Evolutionary conservation across 805 yeast species (phyloP), one percentile per base, ranked within the genome.

Genomic region (Candida sakaeoensis): DNA sequence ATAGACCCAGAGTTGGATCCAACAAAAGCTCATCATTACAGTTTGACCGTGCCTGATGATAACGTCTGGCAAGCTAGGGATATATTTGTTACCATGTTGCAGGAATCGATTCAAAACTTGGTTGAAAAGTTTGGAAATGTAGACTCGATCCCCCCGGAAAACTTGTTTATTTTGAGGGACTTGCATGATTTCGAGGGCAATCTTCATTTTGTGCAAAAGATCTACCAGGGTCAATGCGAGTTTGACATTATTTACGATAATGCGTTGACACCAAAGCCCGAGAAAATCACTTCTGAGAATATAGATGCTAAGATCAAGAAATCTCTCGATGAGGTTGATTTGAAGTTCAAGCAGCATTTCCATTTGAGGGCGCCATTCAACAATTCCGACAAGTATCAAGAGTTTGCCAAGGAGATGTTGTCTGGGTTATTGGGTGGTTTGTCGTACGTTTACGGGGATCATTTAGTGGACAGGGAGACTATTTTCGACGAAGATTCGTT

Each of bases 381-480:
- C 35, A 56, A 53, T 6, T 56, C 57, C 34, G 51, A 62, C 41
- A 51, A 51, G 31, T 70, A 80, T 50, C 52, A 58, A 21, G 48
- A 50, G 7, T 90, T 93, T 63, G 95, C 89, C 1, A 72, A 85
- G 50, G 90, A 86, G 50, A 68, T 88, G 29, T 54, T 91, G 8
- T 84, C 97, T 0, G 91, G 90, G 41, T 68, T 93, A 32, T 57
- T 86, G 41, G 99, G 97, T 15, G 98, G 98, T 10, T 74, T 93
- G 38, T 86, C 95, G 2, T 89, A 88, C 60, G 85, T 85, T 53
- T 71, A 85, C 53, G 98, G 99, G 24, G 84, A 80, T 38, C 85
- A 83, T 37, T 54, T 84, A 36, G 93, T 93, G 17, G 96, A 90
- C 56, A 68, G 95, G 49, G 70, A 72, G 4, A 78, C 87, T 1